These are phyloP conservation scores for Jatropha podagrica DNA, from an alignment of 441 rosid genomes.

Conservation along the genomic window DNA sequence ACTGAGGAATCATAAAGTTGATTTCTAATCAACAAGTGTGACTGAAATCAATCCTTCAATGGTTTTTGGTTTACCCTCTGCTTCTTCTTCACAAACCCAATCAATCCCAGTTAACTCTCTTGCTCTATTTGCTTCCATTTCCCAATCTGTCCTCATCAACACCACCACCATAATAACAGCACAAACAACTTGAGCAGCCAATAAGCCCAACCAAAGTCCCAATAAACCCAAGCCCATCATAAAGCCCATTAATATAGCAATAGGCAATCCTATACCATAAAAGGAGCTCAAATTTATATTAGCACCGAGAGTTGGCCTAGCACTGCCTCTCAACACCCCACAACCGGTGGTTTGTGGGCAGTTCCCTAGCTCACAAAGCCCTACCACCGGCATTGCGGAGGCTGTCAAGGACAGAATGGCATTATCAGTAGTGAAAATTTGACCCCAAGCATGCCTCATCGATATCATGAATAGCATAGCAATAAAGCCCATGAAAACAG, in stretches of 20 bases:
- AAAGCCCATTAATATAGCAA: constrained; percentile 68
- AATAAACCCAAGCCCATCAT: constrained; percentile 53
- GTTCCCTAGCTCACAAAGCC: constrained; percentile 89
- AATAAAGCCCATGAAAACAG: constrained; percentile 53
- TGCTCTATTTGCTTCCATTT: constrained; percentile 55
- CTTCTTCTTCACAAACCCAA: constrained; percentile 18
- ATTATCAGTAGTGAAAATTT: constrained; percentile 60
- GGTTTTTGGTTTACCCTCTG: constrained; percentile 17
- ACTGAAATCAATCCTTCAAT: constrained; percentile 14
- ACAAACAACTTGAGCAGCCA: constrained; percentile 75
- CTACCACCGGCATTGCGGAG: constrained; percentile 69
- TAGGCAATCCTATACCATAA: constrained; percentile 82
- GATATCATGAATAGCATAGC: constrained; percentile 64
- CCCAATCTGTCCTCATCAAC: constrained; percentile 78
- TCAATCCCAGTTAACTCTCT: constrained; percentile 44
- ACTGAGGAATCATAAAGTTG: neutral
- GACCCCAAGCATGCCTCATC: constrained; percentile 69
- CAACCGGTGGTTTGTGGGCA: constrained; percentile 93
- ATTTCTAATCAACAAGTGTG: constrained; percentile 11
- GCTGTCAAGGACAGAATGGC: constrained; percentile 65
- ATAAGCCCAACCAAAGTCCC: constrained; percentile 75
- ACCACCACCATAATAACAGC: constrained; percentile 71
- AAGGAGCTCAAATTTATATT: constrained; percentile 80
- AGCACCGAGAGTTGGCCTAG: constrained; percentile 79
- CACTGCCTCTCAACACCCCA: constrained; percentile 83